Percentiles rank a stretch among this genome's conserved stretches.
Conservation (phyloP, 2,329 filamentous ascomycete genomes). For the Hypomyces perniciosus region DNA sequence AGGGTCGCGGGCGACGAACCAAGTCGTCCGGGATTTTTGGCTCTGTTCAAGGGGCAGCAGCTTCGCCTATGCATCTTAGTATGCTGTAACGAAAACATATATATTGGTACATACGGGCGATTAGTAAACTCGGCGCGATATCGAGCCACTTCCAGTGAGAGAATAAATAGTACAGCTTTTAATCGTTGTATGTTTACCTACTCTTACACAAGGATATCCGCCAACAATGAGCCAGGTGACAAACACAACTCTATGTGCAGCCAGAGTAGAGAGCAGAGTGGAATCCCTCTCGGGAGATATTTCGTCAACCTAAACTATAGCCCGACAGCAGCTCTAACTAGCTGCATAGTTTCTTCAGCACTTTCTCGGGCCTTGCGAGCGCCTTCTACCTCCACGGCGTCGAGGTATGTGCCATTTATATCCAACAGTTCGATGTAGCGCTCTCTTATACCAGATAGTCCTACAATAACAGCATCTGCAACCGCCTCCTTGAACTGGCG, state of each 20-base stretch:
- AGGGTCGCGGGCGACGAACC: constrained; percentile 58
- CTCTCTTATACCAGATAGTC: constrained; percentile 49
- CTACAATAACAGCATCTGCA: constrained; percentile 48
- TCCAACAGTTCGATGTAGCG: constrained; percentile 48
- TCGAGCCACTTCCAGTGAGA: not conserved
- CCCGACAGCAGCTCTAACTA: constrained; percentile 48
- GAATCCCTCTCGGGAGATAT: too few relatives aligned
- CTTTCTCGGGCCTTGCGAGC: constrained; percentile 54
- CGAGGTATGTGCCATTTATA: constrained; percentile 45
- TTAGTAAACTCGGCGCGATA: not conserved
- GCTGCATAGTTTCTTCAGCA: constrained; percentile 52
- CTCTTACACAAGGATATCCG: too few relatives aligned
- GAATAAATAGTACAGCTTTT: too few relatives aligned
- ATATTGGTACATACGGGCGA: not conserved
- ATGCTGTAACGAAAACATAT: not conserved
- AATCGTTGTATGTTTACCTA: too few relatives aligned
- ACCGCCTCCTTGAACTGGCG: constrained; percentile 46
- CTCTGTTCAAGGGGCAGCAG: constrained; percentile 56
- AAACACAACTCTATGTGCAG: not conserved
- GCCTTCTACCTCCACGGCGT: constrained; percentile 53
- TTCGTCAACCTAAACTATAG: constrained; percentile 22
- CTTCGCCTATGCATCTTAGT: constrained; percentile 54
- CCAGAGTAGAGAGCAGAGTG: too few relatives aligned
- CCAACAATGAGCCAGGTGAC: too few relatives aligned
- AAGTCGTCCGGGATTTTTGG: constrained; percentile 67